Conservation (phyloP, 2,329 filamentous ascomycete species). For the Colletotrichum gloeosporioides region DNA sequence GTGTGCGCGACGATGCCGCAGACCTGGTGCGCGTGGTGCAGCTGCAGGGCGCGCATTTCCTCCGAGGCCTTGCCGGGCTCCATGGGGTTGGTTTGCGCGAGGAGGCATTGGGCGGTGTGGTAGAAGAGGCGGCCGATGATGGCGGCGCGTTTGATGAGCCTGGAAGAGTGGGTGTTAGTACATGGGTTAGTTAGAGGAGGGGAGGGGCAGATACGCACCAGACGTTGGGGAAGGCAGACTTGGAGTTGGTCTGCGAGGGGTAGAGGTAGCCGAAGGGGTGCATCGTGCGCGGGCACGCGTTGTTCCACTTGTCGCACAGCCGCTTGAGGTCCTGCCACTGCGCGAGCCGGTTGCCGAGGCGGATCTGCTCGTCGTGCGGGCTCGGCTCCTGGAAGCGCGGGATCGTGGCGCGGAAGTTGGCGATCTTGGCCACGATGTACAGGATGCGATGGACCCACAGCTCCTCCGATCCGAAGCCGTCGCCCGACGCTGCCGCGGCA, state of each 20-base stretch:
- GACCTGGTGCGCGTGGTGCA: slow-evolving; percentile 80
- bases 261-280: slow-evolving; percentile 81
- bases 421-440: slow-evolving; percentile 85
- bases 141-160: slow-evolving; percentile 82
- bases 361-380: slow-evolving; percentile 67
- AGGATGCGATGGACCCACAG: slow-evolving; percentile 88
- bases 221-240: slow-evolving; percentile 83
- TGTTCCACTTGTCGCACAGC: slow-evolving; percentile 86
- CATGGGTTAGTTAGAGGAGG: neutral
- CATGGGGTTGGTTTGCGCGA: slow-evolving; percentile 80
- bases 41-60: slow-evolving; percentile 73
- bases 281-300: slow-evolving; percentile 82
- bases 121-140: slow-evolving; percentile 87
- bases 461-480: slow-evolving; percentile 68
- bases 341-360: slow-evolving; percentile 67
- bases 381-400: slow-evolving; percentile 65
- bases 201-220: slow-evolving; percentile 60
- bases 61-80: slow-evolving; percentile 61
- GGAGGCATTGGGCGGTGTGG: slow-evolving; percentile 82
- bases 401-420: slow-evolving; percentile 80
- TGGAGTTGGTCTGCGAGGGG: slow-evolving; percentile 68
- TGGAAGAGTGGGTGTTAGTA: slow-evolving; percentile 31
- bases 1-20: slow-evolving; percentile 90
- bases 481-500: slow-evolving; percentile 5
- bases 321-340: slow-evolving; percentile 83